Evolutionary conservation across 2,329 filamentous ascomycete genomes (phyloP).

Genomic region (Biscogniauxia mediterranea): DNA sequence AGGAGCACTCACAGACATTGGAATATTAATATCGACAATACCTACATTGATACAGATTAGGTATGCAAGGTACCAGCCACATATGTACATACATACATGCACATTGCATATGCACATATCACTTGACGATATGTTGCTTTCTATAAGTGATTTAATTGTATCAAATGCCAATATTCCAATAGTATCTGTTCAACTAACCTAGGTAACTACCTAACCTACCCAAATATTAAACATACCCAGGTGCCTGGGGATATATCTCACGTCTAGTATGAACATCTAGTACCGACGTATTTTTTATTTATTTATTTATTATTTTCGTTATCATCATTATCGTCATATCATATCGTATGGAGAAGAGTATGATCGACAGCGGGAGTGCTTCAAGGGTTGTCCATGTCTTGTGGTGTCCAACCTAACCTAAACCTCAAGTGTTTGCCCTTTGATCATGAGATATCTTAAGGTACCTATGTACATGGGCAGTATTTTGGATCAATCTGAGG

Average conservation of each 20-base stretch:
- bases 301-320: too few species aligned
- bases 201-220: too few species aligned
- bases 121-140: too few species aligned
- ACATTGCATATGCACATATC: not conserved
- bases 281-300: not conserved
- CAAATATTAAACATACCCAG: too few species aligned
- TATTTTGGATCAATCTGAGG: not conserved
- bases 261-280: too few species aligned
- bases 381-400: not conserved
- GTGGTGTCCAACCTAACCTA: not conserved
- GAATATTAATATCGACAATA: too few species aligned
- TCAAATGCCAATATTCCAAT: too few species aligned
- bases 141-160: too few species aligned
- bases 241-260: too few species aligned
- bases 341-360: not conserved
- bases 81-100: not conserved
- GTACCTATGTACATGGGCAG: not conserved
- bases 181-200: too few species aligned
- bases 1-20: not conserved
- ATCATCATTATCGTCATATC: not conserved
- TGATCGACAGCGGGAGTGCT: not conserved
- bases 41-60: too few species aligned
- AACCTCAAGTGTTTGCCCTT: not conserved
- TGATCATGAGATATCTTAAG: not conserved
- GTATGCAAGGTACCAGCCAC: too few species aligned